A percentile compares a stretch with the other conserved stretches of the same genome.
These are phyloP conservation scores for Chaetomidium leptoderma DNA, from an alignment of 495 filamentous ascomycete species.

Conservation along the genomic window DNA sequence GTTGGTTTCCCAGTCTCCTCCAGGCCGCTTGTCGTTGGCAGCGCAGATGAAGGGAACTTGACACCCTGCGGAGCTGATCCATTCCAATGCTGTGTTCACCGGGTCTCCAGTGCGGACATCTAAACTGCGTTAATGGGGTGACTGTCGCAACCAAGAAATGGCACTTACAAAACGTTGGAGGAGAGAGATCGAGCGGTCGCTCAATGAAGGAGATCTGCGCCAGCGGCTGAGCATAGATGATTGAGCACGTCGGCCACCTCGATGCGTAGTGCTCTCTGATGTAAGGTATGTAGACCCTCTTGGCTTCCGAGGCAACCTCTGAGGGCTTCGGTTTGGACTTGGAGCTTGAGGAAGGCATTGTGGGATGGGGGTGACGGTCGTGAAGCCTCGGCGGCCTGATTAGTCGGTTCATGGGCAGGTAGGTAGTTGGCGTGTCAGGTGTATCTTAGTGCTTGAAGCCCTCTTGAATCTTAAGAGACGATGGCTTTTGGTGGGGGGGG, in stretches of 20 bases:
- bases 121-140: conserved; percentile 22
- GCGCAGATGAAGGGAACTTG: conserved; percentile 66
- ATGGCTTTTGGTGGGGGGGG: conserved; percentile 6
- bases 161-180: conserved; percentile 42
- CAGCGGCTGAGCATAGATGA: conserved; percentile 45
- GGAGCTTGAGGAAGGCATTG: conserved; percentile 49
- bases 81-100: conserved; percentile 61
- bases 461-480: not conserved
- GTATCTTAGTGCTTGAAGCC: not conserved
- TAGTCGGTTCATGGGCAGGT: not conserved
- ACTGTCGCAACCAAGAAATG: not conserved
- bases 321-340: conserved; percentile 58
- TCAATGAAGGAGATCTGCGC: conserved; percentile 36
- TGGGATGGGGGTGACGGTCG: not conserved
- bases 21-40: conserved; percentile 68
- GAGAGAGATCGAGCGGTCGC: conserved; percentile 28
- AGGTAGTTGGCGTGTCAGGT: not conserved
- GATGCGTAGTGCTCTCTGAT: conserved; percentile 49
- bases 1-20: conserved; percentile 74
- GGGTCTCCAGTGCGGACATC: conserved; percentile 61
- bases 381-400: not conserved
- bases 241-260: conserved; percentile 44
- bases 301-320: conserved; percentile 66
- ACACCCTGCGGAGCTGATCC: conserved; percentile 37
- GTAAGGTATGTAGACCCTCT: conserved; percentile 57